phyloP scores from a whole-genome alignment of 192 early-diverging fungal species.

The Backusella mclennaniae region DNA sequence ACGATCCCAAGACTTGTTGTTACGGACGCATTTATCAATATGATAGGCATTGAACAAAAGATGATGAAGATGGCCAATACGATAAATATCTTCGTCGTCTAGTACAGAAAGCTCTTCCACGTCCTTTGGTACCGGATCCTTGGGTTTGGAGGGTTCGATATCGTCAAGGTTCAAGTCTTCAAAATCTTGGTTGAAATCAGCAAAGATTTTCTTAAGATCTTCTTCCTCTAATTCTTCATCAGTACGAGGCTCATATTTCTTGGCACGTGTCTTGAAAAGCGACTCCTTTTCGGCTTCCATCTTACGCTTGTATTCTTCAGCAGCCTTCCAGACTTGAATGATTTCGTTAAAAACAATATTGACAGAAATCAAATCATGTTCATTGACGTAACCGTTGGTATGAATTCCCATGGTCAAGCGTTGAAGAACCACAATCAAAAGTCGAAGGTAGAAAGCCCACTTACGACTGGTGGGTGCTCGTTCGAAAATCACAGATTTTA shows the following conservation, averaged over 20 bases:
- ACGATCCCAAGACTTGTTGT: conserved; percentile 10
- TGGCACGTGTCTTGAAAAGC: conserved; percentile 55
- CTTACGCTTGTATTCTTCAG: conserved; percentile 56
- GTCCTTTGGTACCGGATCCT: conserved; percentile 23
- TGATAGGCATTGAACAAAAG: conserved; percentile 33
- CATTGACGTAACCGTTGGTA: conserved; percentile 40
- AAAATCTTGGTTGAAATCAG: conserved; percentile 83
- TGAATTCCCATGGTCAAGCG: conserved; percentile 38
- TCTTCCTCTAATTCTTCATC: conserved; percentile 71
- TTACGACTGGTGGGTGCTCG: conserved; percentile 32
- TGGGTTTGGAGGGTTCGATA: conserved; percentile 26
- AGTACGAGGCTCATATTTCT: conserved; percentile 45
- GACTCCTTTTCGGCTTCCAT: conserved; percentile 48
- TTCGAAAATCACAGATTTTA: conserved; percentile 50
- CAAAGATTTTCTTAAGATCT: conserved; percentile 77
- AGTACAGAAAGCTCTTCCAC: conserved; percentile 44
- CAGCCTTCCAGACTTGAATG: conserved; percentile 58
- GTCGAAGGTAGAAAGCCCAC: conserved; percentile 54
- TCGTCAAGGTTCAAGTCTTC: conserved; percentile 59
- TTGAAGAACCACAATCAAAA: conserved; percentile 47
- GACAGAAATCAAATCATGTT: conserved; percentile 39
- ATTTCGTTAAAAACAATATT: conserved; percentile 59
- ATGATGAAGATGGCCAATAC: conserved; percentile 53
- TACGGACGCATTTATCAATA: conserved; percentile 10
- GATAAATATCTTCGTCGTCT: conserved; percentile 43